Evolutionary conservation across 495 filamentous ascomycete species (phyloP).

Genomic region (Xylaria nigripes): DNA sequence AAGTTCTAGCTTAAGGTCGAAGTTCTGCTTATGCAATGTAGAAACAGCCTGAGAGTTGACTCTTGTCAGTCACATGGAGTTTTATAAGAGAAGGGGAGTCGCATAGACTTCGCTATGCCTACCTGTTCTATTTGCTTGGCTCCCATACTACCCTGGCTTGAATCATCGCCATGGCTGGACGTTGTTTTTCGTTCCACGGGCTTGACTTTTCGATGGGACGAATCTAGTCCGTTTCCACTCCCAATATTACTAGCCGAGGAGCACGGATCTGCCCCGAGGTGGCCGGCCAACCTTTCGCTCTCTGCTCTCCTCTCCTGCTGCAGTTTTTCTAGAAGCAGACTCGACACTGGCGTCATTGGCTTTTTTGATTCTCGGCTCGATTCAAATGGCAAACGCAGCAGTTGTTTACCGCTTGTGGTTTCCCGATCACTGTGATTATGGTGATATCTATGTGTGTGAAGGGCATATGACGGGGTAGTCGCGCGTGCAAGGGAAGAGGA

Average conservation of each 20-base stretch:
- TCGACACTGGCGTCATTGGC: slow-evolving; percentile 29
- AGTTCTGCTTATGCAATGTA: slow-evolving; percentile 78
- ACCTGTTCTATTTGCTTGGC: slow-evolving; percentile 42
- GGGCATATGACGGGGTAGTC: slow-evolving; percentile 14
- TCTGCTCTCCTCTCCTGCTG: slow-evolving; percentile 42
- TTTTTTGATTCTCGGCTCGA: slow-evolving; percentile 21
- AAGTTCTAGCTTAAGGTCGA: slow-evolving; percentile 80
- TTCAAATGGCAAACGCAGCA: slow-evolving; percentile 28
- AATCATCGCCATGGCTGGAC: slow-evolving; percentile 23
- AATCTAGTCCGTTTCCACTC: slow-evolving; percentile 24
- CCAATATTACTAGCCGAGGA: slow-evolving; percentile 21
- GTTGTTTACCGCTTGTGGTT: slow-evolving; percentile 16
- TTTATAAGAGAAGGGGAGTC: not conserved
- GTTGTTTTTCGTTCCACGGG: slow-evolving; percentile 27
- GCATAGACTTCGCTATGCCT: slow-evolving; percentile 3
- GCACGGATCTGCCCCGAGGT: slow-evolving; percentile 25
- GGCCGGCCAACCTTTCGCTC: slow-evolving; percentile 33
- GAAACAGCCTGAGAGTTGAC: slow-evolving; percentile 28
- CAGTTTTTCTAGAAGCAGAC: slow-evolving; percentile 44
- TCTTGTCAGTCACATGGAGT: slow-evolving; percentile 5
- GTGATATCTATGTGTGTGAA: slow-evolving; percentile 25
- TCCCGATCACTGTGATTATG: slow-evolving; percentile 18
- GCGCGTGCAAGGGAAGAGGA: slow-evolving; percentile 26
- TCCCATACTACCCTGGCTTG: slow-evolving; percentile 38
- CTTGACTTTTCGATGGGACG: slow-evolving; percentile 21